Evolutionary conservation across 2,329 filamentous ascomycete genomes (phyloP).

Genomic region (Fusarium redolens): DNA sequence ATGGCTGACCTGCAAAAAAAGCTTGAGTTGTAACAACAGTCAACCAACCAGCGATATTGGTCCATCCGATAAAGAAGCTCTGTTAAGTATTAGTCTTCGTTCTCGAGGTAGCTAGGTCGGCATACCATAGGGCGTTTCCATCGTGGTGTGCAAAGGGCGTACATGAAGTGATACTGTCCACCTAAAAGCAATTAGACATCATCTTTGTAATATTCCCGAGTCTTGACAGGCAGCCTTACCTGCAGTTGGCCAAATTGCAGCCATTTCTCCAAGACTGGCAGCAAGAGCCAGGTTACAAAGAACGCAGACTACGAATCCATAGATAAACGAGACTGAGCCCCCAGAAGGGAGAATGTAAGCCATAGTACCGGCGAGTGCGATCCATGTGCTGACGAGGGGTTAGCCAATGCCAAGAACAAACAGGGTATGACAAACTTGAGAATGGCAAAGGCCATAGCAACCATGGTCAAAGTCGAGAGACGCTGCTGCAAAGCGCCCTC

Average conservation of each 20-base stretch:
- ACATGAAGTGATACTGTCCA: constrained; percentile 60
- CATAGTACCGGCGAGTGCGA: constrained; percentile 55
- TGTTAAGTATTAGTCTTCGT: constrained; percentile 18
- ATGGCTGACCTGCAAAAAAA: constrained; percentile 49
- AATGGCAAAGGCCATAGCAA: constrained; percentile 57
- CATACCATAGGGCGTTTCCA: constrained; percentile 50
- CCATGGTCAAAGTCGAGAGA: constrained; percentile 54
- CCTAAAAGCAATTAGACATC: neutral
- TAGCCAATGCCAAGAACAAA: neutral
- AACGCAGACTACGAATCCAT: constrained; percentile 60
- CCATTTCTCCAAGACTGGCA: constrained; percentile 57
- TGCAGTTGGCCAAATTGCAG: constrained; percentile 58
- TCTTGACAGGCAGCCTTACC: constrained; percentile 32
- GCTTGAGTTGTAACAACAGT: constrained; percentile 56
- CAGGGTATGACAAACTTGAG: constrained; percentile 47
- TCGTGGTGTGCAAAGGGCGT: constrained; percentile 52
- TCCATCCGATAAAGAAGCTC: constrained; percentile 58
- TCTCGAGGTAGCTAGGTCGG: accelerated
- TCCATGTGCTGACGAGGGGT: constrained; percentile 37
- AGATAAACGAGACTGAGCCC: constrained; percentile 55
- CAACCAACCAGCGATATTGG: constrained; percentile 59
- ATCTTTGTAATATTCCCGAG: accelerated
- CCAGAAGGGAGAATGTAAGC: constrained; percentile 56
- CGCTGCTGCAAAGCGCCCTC: constrained; percentile 19
- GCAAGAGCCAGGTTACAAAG: constrained; percentile 56